phyloP scores from a whole-genome alignment of 129 eudicot genomes.

The Kitagawia praeruptora region DNA sequence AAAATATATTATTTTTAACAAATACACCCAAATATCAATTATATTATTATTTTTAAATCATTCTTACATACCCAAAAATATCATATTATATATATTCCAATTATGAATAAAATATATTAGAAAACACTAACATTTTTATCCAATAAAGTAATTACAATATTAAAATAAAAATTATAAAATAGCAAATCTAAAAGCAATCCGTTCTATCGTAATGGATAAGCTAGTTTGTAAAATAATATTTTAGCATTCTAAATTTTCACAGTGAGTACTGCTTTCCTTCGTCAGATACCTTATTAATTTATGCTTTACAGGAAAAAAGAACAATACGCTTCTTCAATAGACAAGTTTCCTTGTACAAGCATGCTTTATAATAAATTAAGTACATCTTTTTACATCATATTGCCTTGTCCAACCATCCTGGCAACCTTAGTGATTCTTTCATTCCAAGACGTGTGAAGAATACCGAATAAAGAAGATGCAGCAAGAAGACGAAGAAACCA shows the following conservation, averaged over 20 bases:
- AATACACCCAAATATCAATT: no score
- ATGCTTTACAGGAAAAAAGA: neutral
- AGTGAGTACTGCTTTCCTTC: neutral
- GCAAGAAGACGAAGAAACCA: slow-evolving; percentile 65
- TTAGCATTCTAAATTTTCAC: neutral
- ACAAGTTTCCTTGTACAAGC: neutral
- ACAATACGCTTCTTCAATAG: neutral
- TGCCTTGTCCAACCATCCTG: slow-evolving; percentile 70
- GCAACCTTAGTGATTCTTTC: slow-evolving; percentile 65
- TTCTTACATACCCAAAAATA: no score
- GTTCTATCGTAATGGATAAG: no score
- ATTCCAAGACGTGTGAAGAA: slow-evolving; percentile 84
- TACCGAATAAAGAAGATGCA: slow-evolving; percentile 75
- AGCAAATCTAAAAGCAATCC: no score
- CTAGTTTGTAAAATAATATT: neutral
- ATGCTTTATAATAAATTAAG: neutral
- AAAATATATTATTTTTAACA: no score
- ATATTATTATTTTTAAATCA: no score
- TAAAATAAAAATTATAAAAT: no score
- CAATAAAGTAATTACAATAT: no score
- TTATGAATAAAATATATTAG: no score
- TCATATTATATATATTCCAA: no score
- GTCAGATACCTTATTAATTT: neutral
- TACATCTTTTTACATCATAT: slow-evolving; percentile 23
- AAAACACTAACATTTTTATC: no score